These are phyloP conservation scores for Crithidia acanthocephali DNA, from an alignment of 208 protist genomes.

Conservation along the genomic window DNA sequence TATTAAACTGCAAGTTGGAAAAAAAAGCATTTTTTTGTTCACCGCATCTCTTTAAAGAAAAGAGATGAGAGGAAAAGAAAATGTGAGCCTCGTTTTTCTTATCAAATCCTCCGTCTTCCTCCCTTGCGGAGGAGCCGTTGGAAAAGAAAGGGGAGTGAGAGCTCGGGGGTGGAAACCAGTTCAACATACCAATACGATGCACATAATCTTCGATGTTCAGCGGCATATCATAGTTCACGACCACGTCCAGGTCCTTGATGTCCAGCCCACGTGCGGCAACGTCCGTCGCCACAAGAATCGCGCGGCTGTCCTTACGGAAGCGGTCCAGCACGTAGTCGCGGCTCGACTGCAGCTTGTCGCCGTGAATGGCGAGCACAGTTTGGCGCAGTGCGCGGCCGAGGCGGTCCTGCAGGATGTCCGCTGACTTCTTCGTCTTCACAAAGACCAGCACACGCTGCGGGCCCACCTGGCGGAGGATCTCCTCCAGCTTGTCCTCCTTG, in stretches of 20 bases:
- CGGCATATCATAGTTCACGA: constrained; percentile 99
- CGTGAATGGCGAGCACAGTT: constrained; percentile 85
- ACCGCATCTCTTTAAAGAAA: constrained; percentile 21
- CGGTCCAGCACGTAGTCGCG: constrained; percentile 91
- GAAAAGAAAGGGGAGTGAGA: neutral
- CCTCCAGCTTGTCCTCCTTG: constrained; percentile 81
- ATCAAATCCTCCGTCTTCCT: neutral
- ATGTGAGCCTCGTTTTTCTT: constrained; percentile 8
- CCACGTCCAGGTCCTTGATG: constrained; percentile 98
- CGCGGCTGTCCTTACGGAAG: constrained; percentile 71
- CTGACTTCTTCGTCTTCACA: constrained; percentile 84
- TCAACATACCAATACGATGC: constrained; percentile 97
- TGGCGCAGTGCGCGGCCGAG: constrained; percentile 68
- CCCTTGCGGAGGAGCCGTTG: neutral
- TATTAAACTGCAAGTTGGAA: constrained; percentile 19
- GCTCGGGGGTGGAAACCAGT: constrained; percentile 33
- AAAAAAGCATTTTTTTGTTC: constrained; percentile 25
- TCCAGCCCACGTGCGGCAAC: constrained; percentile 96
- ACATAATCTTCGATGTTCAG: constrained; percentile 99
- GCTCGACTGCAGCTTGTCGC: constrained; percentile 92
- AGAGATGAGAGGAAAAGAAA: constrained; percentile 32
- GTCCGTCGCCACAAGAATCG: constrained; percentile 92
- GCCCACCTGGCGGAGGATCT: constrained; percentile 65
- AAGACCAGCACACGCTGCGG: constrained; percentile 91
- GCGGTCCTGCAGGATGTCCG: constrained; percentile 72